Base-by-base conservation (phyloP, 2,329 filamentous ascomycete species). In the Didymellaceae sp. region DNA sequence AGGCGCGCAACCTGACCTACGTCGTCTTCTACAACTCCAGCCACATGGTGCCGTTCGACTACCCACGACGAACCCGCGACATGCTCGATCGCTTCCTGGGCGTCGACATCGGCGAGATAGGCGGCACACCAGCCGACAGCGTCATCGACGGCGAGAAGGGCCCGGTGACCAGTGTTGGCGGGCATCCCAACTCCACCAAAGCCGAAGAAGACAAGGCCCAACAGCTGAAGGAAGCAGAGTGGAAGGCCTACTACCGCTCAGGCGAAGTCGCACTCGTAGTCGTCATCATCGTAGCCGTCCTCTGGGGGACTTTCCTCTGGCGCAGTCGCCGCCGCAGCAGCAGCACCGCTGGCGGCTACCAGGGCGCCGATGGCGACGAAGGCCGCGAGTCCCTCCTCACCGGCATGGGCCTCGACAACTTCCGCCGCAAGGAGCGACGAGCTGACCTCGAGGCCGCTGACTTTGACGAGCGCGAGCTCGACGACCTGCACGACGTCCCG, bases 31-130 rank as follows among this genome's bases (percentile, higher is more conserved):
- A 96, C 79, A 96, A 99, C 73, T 86, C 91, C 13, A 96, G 90
- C 40, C 94, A 99, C 74, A 99, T 99, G 94, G 94, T 99, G 1
- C 95, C 94, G 1, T 97, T 94, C 67, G 93, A 99, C 74, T 89
- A 89, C 63, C 87, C 93, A 1, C 86, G 91, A 38, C 87, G 91
- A 54, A 89, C 87, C 16, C 85, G 93, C 55, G 94, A 97, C 72
- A 99, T 99, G 94, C 85, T 99, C 13, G 93, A 99, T 74, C 89
- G 94, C 31, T 96, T 99, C 76, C 91, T 97, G 82, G 85, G 86
- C 39, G 90, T 99, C 31, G 91, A 97, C 68, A 95, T 97, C 59
- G 88, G 85, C 62, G 88, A 84, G 66, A 95, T 97, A 59, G 93
- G 93, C 51, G 92, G 90, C 41, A 77, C 78, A 42, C 90, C 91